These are phyloP conservation scores for Botrytis paeoniae DNA, from an alignment of 2,329 filamentous ascomycete genomes.

Conservation along the genomic window DNA sequence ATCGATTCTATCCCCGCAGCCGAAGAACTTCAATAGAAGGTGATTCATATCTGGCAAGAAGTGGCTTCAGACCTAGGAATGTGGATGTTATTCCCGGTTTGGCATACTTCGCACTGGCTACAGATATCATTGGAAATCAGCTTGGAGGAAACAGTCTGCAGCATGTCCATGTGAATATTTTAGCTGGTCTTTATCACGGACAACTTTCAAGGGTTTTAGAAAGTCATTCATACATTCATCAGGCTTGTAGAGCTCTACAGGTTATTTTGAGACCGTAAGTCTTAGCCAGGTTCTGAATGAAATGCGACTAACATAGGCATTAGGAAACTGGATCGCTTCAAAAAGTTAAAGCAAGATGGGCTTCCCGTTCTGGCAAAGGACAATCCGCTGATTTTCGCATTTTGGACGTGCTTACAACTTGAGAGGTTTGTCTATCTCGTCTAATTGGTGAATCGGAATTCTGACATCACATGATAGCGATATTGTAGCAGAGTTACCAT, in stretches of 20 bases:
- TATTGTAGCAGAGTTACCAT: slow-evolving; percentile 79
- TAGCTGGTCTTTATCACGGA: slow-evolving; percentile 85
- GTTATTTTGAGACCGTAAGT: slow-evolving; percentile 67
- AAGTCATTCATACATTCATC: slow-evolving; percentile 65
- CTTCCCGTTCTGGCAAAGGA: slow-evolving; percentile 39
- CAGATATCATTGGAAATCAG: slow-evolving; percentile 80
- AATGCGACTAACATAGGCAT: slow-evolving; percentile 12
- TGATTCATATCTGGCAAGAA: slow-evolving; percentile 27
- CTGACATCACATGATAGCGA: slow-evolving; percentile 54
- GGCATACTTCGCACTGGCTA: slow-evolving; percentile 83
- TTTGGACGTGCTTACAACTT: slow-evolving; percentile 91
- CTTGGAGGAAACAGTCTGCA: slow-evolving; percentile 77
- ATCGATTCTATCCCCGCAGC: slow-evolving; percentile 40
- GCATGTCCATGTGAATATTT: slow-evolving; percentile 79
- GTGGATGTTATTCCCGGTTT: slow-evolving; percentile 85
- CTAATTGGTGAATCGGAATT: not conserved
- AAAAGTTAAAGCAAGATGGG: slow-evolving; percentile 39
- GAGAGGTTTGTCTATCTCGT: slow-evolving; percentile 62
- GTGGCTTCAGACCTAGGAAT: slow-evolving; percentile 49
- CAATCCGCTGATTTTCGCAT: slow-evolving; percentile 71
- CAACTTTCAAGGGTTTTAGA: slow-evolving; percentile 84
- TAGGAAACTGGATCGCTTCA: slow-evolving; percentile 40
- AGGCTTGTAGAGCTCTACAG: slow-evolving; percentile 58
- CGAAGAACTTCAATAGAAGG: slow-evolving; percentile 52
- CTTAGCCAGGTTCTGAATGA: not conserved